A percentile compares a stretch with the other conserved stretches of the same genome.
These are phyloP conservation scores for Lipomyces yamadae DNA, from an alignment of 805 yeast genomes.

Conservation along the genomic window DNA sequence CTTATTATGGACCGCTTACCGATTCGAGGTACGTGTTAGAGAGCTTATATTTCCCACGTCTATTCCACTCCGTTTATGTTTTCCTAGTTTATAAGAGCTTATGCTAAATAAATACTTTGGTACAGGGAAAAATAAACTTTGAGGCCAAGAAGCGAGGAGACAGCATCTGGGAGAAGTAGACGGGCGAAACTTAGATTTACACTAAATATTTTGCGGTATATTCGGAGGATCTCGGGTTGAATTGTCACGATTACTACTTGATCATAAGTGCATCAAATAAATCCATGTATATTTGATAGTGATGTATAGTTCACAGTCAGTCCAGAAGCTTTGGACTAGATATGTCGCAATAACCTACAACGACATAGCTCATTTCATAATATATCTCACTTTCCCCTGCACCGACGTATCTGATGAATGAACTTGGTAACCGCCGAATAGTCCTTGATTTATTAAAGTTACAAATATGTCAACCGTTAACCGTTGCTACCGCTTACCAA, in stretches of 20 bases:
- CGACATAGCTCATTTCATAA: no score
- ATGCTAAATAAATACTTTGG: neutral
- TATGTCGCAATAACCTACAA: no score
- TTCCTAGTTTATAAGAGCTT: neutral
- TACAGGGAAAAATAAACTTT: slow-evolving; percentile 34
- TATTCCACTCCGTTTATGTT: no score
- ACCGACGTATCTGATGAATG: no score
- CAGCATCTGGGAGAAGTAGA: slow-evolving; percentile 29
- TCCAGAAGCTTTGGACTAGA: neutral
- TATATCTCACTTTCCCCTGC: no score
- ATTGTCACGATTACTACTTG: neutral
- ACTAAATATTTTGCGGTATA: neutral
- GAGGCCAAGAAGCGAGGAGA: slow-evolving; percentile 35
- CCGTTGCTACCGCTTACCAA: neutral
- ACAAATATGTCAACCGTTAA: neutral
- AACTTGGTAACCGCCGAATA: no score
- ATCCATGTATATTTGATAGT: neutral
- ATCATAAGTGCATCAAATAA: neutral
- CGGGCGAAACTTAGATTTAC: neutral
- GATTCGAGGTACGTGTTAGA: slow-evolving; percentile 26
- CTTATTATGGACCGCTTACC: slow-evolving; percentile 27
- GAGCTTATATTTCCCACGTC: neutral
- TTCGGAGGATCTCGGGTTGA: neutral
- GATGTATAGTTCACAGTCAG: neutral
- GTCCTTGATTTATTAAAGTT: neutral